Conservation (phyloP, 148 eudicot genomes). For the Silene conica region DNA sequence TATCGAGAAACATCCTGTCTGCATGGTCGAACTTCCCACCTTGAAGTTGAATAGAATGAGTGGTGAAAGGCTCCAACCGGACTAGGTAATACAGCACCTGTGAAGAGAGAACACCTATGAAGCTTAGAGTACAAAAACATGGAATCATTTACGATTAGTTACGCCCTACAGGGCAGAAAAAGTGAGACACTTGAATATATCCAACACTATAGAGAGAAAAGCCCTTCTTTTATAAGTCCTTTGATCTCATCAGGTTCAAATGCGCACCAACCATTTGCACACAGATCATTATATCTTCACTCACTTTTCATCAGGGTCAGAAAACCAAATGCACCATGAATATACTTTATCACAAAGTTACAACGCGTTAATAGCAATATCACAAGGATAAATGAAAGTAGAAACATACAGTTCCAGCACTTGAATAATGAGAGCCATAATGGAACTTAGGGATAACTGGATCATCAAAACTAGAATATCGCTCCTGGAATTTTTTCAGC, state of each 20-base stretch:
- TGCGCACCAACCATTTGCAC: background rate
- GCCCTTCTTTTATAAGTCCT: background rate
- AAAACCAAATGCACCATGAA: constrained; percentile 1
- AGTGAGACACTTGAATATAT: background rate
- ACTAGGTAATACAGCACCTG: constrained; percentile 91
- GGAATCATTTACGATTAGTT: background rate
- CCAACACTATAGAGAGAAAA: background rate
- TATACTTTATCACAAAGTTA: background rate
- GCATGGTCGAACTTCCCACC: constrained; percentile 99
- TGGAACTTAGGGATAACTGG: constrained; percentile 95
- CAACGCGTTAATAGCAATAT: background rate
- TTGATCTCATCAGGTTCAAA: background rate
- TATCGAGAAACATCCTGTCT: constrained; percentile 97
- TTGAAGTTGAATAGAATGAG: constrained; percentile 89
- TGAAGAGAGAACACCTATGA: constrained; percentile 16
- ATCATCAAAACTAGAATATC: constrained; percentile 89
- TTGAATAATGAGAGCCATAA: constrained; percentile 98
- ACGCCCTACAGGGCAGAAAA: background rate
- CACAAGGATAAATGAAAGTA: constrained; percentile 4
- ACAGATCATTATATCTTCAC: background rate
- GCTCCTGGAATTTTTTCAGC: constrained; percentile 79
- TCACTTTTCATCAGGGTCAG: background rate
- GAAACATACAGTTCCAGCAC: constrained; percentile 83
- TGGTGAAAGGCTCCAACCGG: constrained; percentile 93
- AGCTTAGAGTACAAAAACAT: background rate